These are phyloP conservation scores for Phoma sp. DNA, from an alignment of 2,329 filamentous ascomycete species.

Conservation along the genomic window DNA sequence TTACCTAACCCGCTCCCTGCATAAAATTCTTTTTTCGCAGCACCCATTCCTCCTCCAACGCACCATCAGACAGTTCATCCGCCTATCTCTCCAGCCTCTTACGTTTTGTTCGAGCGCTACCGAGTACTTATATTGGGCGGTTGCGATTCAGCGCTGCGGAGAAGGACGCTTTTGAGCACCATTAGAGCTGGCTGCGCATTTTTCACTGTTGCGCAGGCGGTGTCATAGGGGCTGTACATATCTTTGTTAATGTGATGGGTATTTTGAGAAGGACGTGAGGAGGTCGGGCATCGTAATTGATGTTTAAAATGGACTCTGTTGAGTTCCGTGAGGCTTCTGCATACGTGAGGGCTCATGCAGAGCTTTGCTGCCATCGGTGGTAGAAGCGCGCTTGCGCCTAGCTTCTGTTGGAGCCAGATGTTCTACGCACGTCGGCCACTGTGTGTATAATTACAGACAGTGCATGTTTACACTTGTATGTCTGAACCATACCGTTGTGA, in stretches of 20 bases:
- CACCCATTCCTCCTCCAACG: constrained; percentile 32
- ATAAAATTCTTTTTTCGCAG: constrained; percentile 30
- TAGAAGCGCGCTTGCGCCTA: background rate
- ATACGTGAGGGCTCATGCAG: background rate
- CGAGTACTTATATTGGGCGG: constrained; percentile 43
- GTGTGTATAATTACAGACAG: background rate
- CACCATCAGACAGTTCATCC: constrained; percentile 51
- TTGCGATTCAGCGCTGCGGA: constrained; percentile 68
- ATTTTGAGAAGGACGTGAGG: background rate
- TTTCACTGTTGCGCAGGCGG: constrained; percentile 73
- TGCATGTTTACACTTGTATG: background rate
- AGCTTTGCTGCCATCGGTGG: background rate
- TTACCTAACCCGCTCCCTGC: background rate
- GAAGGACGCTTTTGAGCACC: constrained; percentile 62
- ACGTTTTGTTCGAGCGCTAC: constrained; percentile 47
- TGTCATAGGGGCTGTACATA: constrained; percentile 84
- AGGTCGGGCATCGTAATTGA: background rate
- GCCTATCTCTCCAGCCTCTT: constrained; percentile 46
- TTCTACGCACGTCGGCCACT: background rate
- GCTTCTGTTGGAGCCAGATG: background rate
- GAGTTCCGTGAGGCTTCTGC: background rate
- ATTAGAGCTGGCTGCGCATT: constrained; percentile 78
- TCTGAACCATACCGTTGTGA: background rate
- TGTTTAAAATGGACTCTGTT: background rate
- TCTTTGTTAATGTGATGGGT: background rate